Base-by-base conservation (phyloP, 1,139 yeast species). In the Scheffersomyces stambukii region DNA sequence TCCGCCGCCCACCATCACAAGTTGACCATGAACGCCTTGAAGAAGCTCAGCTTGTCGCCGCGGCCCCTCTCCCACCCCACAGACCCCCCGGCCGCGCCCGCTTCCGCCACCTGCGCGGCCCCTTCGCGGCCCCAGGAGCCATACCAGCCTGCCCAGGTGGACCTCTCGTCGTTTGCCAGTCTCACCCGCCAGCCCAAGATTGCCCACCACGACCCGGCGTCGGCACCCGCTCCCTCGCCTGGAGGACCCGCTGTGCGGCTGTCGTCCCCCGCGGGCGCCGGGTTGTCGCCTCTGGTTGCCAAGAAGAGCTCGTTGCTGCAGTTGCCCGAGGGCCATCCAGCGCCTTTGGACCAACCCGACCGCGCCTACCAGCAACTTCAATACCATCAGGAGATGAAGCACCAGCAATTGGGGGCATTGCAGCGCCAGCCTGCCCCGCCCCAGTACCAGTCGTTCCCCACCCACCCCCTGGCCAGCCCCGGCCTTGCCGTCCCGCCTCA, bases 141-240 rank as follows among this genome's bases (percentile, higher is more conserved):
- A 1, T 72, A 71, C 44, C 70, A 66, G 31, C 77, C 77, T 0
- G 77, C 78, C 1, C 73, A 70, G 37, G 77, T 69, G 6, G 78
- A 72, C 38, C 54, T 72, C 37, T 60, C 70, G 5, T 55, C 70
- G 11, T 66, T 67, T 49, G 66, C 73, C 3, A 64, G 72, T 41
- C 52, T 68, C 25, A 68, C 74, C 4, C 51, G 74, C 29, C 74
- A 67, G 41, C 68, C 70, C 15, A 61, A 60, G 35, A 26, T 26
- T 13, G 26, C 32, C 27, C 25, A 14, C 10, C 28, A 19, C 16
- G 30, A 28, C 24, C 24, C 19, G 16, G 27, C 31, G 8, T 33
- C 41, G 7, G 35, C 35, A 6, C 8, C 21, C 10, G 23, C 6
- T 14, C 21, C n/a, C 15, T 6, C 16, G n/a, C 25, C 14, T 10